Base-by-base conservation (phyloP, 108 stramenopile genomes). In the Nitzschia palea region DNA sequence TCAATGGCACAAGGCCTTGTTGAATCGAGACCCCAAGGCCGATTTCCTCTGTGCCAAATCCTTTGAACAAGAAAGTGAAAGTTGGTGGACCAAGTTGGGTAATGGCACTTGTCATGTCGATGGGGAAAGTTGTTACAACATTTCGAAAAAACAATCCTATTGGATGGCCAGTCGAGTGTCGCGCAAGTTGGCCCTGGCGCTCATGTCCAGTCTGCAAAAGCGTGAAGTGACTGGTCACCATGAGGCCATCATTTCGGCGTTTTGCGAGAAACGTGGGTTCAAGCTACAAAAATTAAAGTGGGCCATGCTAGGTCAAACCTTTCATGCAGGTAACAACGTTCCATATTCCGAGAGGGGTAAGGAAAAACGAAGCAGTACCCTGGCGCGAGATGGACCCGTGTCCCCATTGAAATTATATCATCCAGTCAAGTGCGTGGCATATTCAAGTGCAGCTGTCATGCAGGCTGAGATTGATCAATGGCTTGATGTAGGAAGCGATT, bases 381-480 rank as follows among this genome's bases (percentile, higher is more conserved):
- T 48, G 47, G 47, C 17, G n/a, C 47, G 47, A 4, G 18, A 48
- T 29, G 28, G 28, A 29, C 22, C 22, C 3, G 27, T 20, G 27
- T 29, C 5, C 8, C 31, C 54, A 23, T 17, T 4, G 3, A 29
- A n/a, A 14, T 4, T 55, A 4, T 55, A 55, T n/a, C 54, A 55
- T 33, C 54, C 54, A 9, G 54, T 55, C 54, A 55, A 55, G 54
- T 55, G 54, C 54, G 54, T 32, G 4, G 54, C 54, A 32, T 55
- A 55, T 20, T 15, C 28, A n/a, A 55, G 31, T 32, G 54, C 8
- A 17, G 5, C 23, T 55, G 54, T 48, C 8, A 48, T 48, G 47
- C 47, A 48, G 22, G 47, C 47, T 18, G 47, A 48, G 47, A 18
- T 48, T 20, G 47, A 48, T 18, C 47, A 48, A 18, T 48, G 47